A percentile compares a stretch with the other conserved stretches of the same genome.
Evolutionary conservation across 1,284 basidiomycete genomes (phyloP).

Genomic region (Sporisorium scitamineum): DNA sequence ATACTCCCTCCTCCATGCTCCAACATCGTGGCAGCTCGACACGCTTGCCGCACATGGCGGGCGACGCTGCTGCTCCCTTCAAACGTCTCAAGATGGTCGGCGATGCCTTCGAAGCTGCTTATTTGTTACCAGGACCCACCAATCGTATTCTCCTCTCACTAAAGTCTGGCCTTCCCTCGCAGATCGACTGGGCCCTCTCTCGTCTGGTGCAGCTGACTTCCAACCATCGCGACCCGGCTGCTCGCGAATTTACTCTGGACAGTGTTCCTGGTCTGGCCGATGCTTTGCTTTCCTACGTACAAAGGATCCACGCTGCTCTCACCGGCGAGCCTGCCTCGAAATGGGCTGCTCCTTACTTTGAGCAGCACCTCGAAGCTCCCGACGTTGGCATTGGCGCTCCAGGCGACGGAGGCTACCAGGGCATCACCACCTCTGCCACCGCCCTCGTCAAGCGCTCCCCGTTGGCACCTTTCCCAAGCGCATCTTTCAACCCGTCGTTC

Average conservation of each 20-base stretch:
- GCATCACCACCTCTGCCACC: slow-evolving; percentile 10
- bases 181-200: slow-evolving; percentile 65
- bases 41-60: not conserved
- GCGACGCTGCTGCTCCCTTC: slow-evolving; percentile 20
- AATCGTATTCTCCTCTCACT: slow-evolving; percentile 65
- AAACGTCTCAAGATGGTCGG: slow-evolving; percentile 42
- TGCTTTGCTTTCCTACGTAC: slow-evolving; percentile 52
- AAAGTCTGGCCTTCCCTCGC: slow-evolving; percentile 61
- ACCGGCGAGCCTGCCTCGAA: slow-evolving; percentile 33
- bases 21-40: slow-evolving; percentile 20
- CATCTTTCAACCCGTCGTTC: slow-evolving; percentile 18
- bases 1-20: slow-evolving; percentile 20
- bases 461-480: not conserved
- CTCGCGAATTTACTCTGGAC: slow-evolving; percentile 47
- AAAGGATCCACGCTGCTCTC: slow-evolving; percentile 52
- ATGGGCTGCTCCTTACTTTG: slow-evolving; percentile 58
- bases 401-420: slow-evolving; percentile 44
- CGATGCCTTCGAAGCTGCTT: slow-evolving; percentile 44
- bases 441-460: not conserved
- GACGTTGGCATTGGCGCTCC: slow-evolving; percentile 58
- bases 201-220: slow-evolving; percentile 50
- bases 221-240: slow-evolving; percentile 28
- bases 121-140: slow-evolving; percentile 55
- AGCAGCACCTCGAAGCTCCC: slow-evolving; percentile 37
- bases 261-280: slow-evolving; percentile 60